Conservation (phyloP, 257 asterid genomes). For the Capsicum rhomboideum region DNA sequence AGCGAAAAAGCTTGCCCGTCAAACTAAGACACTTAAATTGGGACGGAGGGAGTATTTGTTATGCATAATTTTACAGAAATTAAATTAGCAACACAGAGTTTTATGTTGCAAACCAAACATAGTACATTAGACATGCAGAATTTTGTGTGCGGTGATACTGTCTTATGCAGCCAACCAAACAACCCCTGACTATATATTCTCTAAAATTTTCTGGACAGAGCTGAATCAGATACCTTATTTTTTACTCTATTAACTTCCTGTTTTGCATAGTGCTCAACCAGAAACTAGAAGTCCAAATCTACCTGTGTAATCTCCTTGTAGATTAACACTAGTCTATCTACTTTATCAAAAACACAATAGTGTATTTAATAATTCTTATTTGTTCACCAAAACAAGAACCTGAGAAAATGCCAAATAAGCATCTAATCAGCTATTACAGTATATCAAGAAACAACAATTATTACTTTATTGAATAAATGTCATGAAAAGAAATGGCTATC, state of each 20-base stretch:
- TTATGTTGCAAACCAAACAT: neutral
- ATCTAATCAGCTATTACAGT: neutral
- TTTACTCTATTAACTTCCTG: neutral
- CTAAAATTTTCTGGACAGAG: neutral
- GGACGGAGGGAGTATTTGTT: neutral
- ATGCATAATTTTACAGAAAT: neutral
- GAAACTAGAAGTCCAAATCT: neutral
- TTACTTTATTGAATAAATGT: neutral
- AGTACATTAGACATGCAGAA: neutral
- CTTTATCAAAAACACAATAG: neutral
- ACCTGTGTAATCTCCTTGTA: neutral
- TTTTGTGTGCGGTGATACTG: neutral
- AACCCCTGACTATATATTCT: neutral
- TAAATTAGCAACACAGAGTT: neutral
- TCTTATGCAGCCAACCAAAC: neutral
- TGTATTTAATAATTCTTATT: neutral
- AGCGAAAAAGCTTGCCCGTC: no score
- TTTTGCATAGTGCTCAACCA: neutral
- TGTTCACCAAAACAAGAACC: neutral
- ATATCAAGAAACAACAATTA: neutral
- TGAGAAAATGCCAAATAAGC: neutral
- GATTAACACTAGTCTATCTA: neutral
- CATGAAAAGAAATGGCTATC: neutral
- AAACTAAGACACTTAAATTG: neutral
- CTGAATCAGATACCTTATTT: neutral